Percentiles rank a stretch among this genome's conserved stretches.
phyloP scores from a whole-genome alignment of 768 basidiomycete genomes.

The Psilocybe cubensis region DNA sequence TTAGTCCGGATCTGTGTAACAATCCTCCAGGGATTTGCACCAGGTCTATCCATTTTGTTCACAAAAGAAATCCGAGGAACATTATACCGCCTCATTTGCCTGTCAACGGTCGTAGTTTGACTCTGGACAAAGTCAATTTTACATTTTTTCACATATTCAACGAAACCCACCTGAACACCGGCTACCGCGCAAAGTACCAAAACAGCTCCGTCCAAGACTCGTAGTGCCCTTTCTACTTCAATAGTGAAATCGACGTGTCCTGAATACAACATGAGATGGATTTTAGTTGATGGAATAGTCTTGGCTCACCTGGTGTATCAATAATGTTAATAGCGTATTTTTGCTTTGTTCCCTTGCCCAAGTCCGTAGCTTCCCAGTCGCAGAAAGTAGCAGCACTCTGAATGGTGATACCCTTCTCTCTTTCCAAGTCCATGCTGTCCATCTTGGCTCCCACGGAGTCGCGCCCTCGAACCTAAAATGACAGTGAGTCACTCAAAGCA shows the following conservation, averaged over 20 bases:
- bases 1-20: conserved; percentile 91
- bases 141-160: neutral
- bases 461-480: conserved; percentile 81
- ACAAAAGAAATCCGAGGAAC: conserved; percentile 94
- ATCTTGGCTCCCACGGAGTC: conserved; percentile 99
- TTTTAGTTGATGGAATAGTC: neutral
- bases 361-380: conserved; percentile 84
- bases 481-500: conserved; percentile 6
- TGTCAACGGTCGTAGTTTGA: conserved; percentile 98
- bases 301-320: conserved; percentile 84
- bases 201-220: conserved; percentile 96
- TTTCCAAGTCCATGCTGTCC: conserved; percentile 99
- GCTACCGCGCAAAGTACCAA: conserved; percentile 96
- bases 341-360: conserved; percentile 61
- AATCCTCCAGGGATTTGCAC: conserved; percentile 97
- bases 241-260: conserved; percentile 99
- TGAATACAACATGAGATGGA: conserved; percentile 26
- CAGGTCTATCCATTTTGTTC: conserved; percentile 98
- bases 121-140: conserved; percentile 49
- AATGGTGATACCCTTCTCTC: conserved; percentile 99
- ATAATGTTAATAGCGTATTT: conserved; percentile 98
- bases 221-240: conserved; percentile 95
- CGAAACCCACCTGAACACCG: conserved; percentile 76
- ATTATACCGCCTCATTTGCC: conserved; percentile 97
- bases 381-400: conserved; percentile 99